These are phyloP conservation scores for Aureobasidium sp. DNA, from an alignment of 2,329 filamentous ascomycete genomes.

Conservation along the genomic window DNA sequence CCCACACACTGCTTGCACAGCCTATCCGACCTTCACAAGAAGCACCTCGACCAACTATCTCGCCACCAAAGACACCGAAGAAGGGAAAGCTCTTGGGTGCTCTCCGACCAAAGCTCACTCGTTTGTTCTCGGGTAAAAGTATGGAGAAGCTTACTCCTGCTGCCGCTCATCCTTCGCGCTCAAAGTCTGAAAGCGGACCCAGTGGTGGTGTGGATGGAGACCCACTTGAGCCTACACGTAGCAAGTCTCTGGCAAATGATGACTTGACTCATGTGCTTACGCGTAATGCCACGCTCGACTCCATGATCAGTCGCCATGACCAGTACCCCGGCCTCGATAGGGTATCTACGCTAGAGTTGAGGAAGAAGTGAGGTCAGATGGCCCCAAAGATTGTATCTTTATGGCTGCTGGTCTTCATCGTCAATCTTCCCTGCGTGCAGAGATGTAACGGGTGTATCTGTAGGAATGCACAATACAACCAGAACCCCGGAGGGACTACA, in stretches of 20 bases:
- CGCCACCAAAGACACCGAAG: not conserved
- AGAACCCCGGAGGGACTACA: not conserved
- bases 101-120: not conserved
- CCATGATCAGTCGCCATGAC: conserved; percentile 34
- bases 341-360: not conserved
- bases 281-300: conserved; percentile 26
- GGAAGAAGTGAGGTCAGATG: not conserved
- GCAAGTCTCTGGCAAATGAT: conserved; percentile 18
- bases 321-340: conserved; percentile 25
- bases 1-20: conserved; percentile 5
- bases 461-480: too few relatives aligned
- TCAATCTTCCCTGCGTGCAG: too few relatives aligned
- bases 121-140: conserved; percentile 10
- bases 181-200: conserved; percentile 13
- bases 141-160: not conserved
- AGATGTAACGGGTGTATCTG: too few relatives aligned
- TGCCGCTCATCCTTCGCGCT: conserved; percentile 11
- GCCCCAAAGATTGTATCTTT: not conserved
- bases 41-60: not conserved
- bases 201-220: not conserved
- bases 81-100: not conserved
- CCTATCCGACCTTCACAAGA: not conserved
- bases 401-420: too few relatives aligned
- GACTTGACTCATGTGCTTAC: conserved; percentile 20
- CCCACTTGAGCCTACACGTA: conserved; percentile 2